Evolutionary conservation across 495 filamentous ascomycete genomes (phyloP), one percentile per base, ranked within the genome.

Genomic region (Platismatia glauca): DNA sequence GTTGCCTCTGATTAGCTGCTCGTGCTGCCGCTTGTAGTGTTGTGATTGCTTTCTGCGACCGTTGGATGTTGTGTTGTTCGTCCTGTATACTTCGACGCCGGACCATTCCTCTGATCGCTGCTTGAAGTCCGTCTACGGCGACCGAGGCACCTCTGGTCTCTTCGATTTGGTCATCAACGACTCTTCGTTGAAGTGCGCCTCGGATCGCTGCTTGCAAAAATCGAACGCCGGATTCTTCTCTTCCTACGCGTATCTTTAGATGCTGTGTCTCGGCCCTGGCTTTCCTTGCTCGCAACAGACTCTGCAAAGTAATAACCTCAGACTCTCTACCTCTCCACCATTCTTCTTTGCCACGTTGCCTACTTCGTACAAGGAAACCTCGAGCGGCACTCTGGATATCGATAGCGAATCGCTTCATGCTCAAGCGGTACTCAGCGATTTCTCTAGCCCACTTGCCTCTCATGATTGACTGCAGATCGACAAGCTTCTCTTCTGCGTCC

Each of bases 401-500:
- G 50, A 86, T 75, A 1, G 90, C 87, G 71, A 94, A 95, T 31
- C 71, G 77, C 37, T 81, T 81, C 88, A 95, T 96, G 59, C 86
- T 83, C 50, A 94, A 78, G 15, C 88, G 81, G 71, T 94, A 95
- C 43, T 84, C 82, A 57, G 85, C 79, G 57, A 96, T 83, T 70
- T 96, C 88, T 22, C 92, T 75, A 0, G 85, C 80, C 80, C 84
- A 89, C 65, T 85, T 84, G 34, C 91, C 95, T 64, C 95, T 83
- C 37, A 97, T 83, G 38, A 84, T 82, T 6, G 92, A 83, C 71
- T 99, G 95, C 34, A 99, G 76, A 44, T 94, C 85, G 38, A 91
- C 72, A 20, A 97, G 75, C 70, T 81, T 76, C 16, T 85, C 81
- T 73, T 99, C 95, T 15, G 82, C 81, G 67, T 95, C 86, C 94